phyloP scores from a whole-genome alignment of 2,329 filamentous ascomycete genomes.

The Colletotrichum magnum region DNA sequence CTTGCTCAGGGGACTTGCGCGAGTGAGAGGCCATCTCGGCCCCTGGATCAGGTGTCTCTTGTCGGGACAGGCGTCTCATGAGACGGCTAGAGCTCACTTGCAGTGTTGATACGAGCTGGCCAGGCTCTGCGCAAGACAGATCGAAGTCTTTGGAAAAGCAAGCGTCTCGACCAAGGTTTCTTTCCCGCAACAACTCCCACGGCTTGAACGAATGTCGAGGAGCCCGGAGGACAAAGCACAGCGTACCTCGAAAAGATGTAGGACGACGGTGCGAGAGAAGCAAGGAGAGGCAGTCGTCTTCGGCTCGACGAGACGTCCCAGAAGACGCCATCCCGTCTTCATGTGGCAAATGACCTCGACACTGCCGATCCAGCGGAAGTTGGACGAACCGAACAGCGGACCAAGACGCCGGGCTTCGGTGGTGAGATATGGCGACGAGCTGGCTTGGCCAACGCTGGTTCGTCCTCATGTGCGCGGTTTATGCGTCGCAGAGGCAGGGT shows the following conservation, averaged over 20 bases:
- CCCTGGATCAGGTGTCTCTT: not conserved
- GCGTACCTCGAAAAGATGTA: not conserved
- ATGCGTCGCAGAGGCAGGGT: conserved; percentile 25
- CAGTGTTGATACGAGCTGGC: not conserved
- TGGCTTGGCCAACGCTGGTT: conserved; percentile 25
- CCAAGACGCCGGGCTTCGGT: not conserved
- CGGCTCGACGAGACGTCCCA: not conserved
- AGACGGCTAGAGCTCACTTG: not conserved
- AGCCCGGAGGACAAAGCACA: not conserved
- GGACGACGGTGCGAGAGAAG: not conserved
- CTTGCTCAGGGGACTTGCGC: not conserved
- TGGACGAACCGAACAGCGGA: conserved; percentile 21
- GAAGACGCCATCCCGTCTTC: not conserved
- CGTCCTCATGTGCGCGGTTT: conserved; percentile 2
- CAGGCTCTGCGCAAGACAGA: not conserved
- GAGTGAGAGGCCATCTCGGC: not conserved
- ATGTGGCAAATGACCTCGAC: not conserved
- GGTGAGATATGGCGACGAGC: conserved; percentile 7
- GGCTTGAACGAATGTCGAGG: no score
- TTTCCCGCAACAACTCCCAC: not conserved
- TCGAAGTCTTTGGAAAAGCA: not conserved
- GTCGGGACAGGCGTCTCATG: not conserved
- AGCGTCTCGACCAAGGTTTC: not conserved
- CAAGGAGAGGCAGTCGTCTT: not conserved
- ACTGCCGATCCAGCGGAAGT: conserved; percentile 10